A percentile compares a stretch with the other conserved stretches of the same genome.
These are phyloP conservation scores for Plasmodium vivax DNA, from an alignment of 169 alveolate species.

Conservation along the genomic window DNA sequence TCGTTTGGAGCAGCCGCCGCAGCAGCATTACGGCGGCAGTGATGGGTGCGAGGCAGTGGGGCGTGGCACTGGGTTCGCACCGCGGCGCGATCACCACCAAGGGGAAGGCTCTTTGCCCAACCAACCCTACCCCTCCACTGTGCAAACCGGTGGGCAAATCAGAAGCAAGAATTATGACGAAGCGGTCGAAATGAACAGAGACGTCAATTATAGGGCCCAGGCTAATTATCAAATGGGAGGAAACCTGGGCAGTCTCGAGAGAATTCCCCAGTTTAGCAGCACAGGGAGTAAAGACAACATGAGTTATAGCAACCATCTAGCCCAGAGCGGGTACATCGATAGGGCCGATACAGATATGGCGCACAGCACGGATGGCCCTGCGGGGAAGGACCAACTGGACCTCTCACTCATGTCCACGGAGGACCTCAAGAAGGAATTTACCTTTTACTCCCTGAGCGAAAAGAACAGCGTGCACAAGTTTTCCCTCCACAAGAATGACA, in stretches of 20 bases:
- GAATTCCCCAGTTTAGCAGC: background rate
- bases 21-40: background rate
- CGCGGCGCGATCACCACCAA: background rate
- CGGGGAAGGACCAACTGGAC: conserved; percentile 1
- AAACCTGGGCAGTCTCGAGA: background rate
- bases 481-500: background rate
- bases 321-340: background rate
- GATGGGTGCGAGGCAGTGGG: background rate
- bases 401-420: conserved; percentile 9
- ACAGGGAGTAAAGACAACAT: background rate
- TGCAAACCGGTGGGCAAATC: background rate
- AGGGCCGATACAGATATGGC: background rate
- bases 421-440: conserved; percentile 31
- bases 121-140: background rate
- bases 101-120: background rate
- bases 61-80: background rate
- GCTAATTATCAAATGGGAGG: background rate
- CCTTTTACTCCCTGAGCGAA: conserved; percentile 25
- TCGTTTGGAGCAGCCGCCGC: background rate
- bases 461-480: conserved; percentile 13
- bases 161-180: background rate
- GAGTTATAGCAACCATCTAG: background rate
- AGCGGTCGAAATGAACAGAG: background rate
- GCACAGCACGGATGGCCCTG: background rate
- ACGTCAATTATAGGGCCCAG: background rate